Evolutionary conservation across 2,329 filamentous ascomycete genomes (phyloP), one percentile per base, ranked within the genome.

Genomic region (Aspergillus sp.): DNA sequence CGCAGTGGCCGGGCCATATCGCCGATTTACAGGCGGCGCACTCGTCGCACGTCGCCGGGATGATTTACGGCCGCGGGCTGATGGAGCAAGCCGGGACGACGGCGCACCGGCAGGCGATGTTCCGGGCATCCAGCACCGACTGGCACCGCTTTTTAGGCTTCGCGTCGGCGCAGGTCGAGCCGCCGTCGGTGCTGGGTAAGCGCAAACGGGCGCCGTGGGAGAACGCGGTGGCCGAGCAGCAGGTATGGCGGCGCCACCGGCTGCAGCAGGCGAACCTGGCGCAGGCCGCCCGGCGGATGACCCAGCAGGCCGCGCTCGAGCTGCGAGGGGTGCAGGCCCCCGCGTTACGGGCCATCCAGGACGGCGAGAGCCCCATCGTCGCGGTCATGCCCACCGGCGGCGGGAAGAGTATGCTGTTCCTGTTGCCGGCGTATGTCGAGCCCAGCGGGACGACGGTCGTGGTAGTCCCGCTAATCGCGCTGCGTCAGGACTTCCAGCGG

Each of bases 1-100:
- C 43, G 23, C n/a, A 54, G 16, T 57, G n/a, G 46, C 21, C 46
- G 1, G 14, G 50, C 7, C 1, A 54, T 32, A 56, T 58, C 32
- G 14, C 46, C 1, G 31, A 58, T 36, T 34, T 52, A 6, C 11
- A 58, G n/a, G 47, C 47, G 1, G 47, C 41, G 4, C 9, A 50
- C 17, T 50, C 19, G 1, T 40, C 19, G 1, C 13, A 50, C n/a
- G 2, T 38, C 5, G 19, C 40, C 2, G 47, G 29, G 1, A 44
- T 36, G 3, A 19, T 50, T 10, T 50, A 50, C 19, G 14, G 16
- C 16, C 29, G 29, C 9, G 14, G 19, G n/a, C 17, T 46, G 4
- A 19, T 46, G 17, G 16, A 46, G 29, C 17, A 36, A 9, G 17
- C 29, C 1, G 29, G 29, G 3, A 36, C 29, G 5, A 46, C 29